Percentiles rank a stretch among this genome's conserved stretches.
Conservation (phyloP, 106 monocot genomes). For the Platanthera guangdongensis region DNA sequence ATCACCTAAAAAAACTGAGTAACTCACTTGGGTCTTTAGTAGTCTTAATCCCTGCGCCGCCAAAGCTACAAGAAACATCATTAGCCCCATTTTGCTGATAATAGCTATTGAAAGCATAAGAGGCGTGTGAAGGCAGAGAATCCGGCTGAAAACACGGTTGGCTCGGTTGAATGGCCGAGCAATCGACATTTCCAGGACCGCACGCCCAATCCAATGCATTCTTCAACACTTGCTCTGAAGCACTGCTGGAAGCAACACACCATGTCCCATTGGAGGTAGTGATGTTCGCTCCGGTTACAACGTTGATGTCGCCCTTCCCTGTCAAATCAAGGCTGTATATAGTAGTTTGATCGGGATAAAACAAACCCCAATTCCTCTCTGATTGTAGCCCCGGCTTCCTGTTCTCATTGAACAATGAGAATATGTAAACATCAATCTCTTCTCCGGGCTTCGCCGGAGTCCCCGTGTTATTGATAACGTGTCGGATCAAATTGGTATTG, state of each 20-base stretch:
- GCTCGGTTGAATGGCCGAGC: slow-evolving; percentile 91
- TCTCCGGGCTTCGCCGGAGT: slow-evolving; percentile 87
- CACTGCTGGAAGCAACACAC: slow-evolving; percentile 70
- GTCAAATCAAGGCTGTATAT: slow-evolving; percentile 86
- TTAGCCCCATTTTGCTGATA: slow-evolving; percentile 86
- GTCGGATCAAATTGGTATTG: slow-evolving; percentile 86
- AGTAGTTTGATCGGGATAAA: slow-evolving; percentile 86
- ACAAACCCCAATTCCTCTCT: slow-evolving; percentile 95
- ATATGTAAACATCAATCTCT: slow-evolving; percentile 79
- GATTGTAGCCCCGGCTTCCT: slow-evolving; percentile 88
- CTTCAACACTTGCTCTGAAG: slow-evolving; percentile 56
- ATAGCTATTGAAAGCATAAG: slow-evolving; percentile 81
- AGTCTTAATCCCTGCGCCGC: slow-evolving; percentile 64
- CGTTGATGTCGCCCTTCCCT: slow-evolving; percentile 67
- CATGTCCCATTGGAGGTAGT: slow-evolving; percentile 80
- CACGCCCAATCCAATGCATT: slow-evolving; percentile 95
- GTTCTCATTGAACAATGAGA: slow-evolving; percentile 96
- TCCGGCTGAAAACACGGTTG: slow-evolving; percentile 94
- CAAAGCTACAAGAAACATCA: slow-evolving; percentile 85
- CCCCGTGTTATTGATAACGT: slow-evolving; percentile 78
- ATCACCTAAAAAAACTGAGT: neutral
- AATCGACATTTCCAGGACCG: slow-evolving; percentile 93
- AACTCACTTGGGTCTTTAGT: slow-evolving; percentile 85
- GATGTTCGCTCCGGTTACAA: slow-evolving; percentile 68
- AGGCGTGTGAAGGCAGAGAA: slow-evolving; percentile 73